Conservation (phyloP, 2,329 filamentous ascomycete genomes). For the Hypoxylon sp. region DNA sequence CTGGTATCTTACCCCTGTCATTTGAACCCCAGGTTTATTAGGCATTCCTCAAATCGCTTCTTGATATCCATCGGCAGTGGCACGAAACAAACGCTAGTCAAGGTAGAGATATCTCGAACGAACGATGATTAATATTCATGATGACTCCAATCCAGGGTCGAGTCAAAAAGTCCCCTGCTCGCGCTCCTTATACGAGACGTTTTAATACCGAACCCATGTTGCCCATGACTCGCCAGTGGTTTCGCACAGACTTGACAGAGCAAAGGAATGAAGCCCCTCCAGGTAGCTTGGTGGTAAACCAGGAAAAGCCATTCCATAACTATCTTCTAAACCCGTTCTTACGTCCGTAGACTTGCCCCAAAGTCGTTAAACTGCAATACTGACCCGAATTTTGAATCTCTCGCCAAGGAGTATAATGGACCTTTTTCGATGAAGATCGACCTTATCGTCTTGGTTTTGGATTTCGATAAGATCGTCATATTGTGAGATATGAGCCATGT, state of each 20-base stretch:
- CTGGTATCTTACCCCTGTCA: conserved; percentile 7
- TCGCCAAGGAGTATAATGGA: conserved; percentile 1
- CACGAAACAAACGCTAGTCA: conserved; percentile 16
- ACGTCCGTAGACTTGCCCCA: conserved; percentile 1
- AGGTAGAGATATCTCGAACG: conserved; percentile 29
- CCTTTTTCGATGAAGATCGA: conserved; percentile 12
- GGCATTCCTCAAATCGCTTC: conserved; percentile 15
- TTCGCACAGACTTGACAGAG: too few relatives aligned
- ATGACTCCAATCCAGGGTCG: too few relatives aligned
- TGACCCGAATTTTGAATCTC: conserved; percentile 4
- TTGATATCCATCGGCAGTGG: conserved; percentile 16
- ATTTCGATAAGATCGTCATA: conserved; percentile 5
- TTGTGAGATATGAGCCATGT: too few relatives aligned
- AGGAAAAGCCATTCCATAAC: conserved; percentile 1
- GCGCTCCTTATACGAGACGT: neutral
- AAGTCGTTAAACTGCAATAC: conserved; percentile 10
- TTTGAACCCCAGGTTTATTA: conserved; percentile 21
- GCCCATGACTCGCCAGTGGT: conserved; percentile 7
- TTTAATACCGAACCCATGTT: neutral
- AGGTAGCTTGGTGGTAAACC: too few relatives aligned
- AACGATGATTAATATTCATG: too few relatives aligned
- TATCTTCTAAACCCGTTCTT: neutral
- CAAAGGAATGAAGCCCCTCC: too few relatives aligned
- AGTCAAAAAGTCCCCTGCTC: neutral
- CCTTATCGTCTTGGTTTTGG: conserved; percentile 1